Base-by-base conservation (phyloP, 208 protist species). In the Crithidia thermophila region DNA sequence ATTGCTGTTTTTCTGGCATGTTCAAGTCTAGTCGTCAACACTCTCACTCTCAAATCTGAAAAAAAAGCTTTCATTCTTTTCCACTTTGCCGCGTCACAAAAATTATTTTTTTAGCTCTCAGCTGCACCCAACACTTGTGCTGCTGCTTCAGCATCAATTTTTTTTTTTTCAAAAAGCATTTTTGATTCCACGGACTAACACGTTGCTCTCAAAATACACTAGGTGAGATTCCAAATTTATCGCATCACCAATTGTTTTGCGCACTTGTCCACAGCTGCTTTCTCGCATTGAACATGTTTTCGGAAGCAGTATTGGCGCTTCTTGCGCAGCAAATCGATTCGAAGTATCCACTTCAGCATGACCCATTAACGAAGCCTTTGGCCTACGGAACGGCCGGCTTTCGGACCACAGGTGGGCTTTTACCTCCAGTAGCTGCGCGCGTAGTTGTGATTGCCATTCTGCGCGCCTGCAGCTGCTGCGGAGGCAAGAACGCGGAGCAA, bases 301-400 rank as follows among this genome's bases (percentile, higher is more conserved):
- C 51, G 7, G 66, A 78, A 39, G 43, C 63, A 25, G 49, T 84
- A 13, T 27, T 57, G 27, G 23, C 62, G 23, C 11, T 59, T 13
- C 56, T 83, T 27, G 71, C 39, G 9, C n/a, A 27, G 13, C 36
- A 64, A 27, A 80, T 85, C 16, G 69, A 82, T 18, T 53, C 43
- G 14, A 25, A 79, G 27, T 90, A 75, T 58, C 67, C 85, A 3
- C 61, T 92, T 6, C 56, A 46, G 0, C 88, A 90, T 47, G 71
- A 90, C 51, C 47, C 56, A 9, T 30, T 36, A 5, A 16, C 39
- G 13, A 64, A 53, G 27, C 59, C 66, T 3, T 42, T 91, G 4
- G 25, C 50, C 1, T 97, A 97, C 30, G 91, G 91, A 27, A 97
- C 91, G 2, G 76, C 91, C 8, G 91, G 91, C 13, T 95, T 95